These are phyloP conservation scores for Monosporascus cannonballus DNA, from an alignment of 2,329 filamentous ascomycete genomes.

Conservation along the genomic window DNA sequence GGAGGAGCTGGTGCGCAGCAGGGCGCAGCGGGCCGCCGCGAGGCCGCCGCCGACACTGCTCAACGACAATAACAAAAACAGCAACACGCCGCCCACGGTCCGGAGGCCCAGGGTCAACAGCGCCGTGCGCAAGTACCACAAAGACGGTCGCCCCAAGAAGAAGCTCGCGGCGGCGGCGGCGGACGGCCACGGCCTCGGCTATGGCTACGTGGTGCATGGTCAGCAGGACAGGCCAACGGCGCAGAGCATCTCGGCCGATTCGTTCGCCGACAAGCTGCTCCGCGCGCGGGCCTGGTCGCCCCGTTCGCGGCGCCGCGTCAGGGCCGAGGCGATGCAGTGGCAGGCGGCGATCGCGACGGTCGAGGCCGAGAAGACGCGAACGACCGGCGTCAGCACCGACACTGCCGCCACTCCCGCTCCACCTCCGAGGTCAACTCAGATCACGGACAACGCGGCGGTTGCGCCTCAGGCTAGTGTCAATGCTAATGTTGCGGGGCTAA, in stretches of 20 bases:
- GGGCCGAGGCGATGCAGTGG: slow-evolving; percentile 22
- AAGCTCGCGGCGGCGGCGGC: no score
- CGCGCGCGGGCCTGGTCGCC: slow-evolving; percentile 16
- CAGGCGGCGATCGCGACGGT: slow-evolving; percentile 23
- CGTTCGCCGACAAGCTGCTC: slow-evolving; percentile 20
- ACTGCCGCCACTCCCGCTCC: no score
- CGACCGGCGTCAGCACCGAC: background rate
- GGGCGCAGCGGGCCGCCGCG: slow-evolving; percentile 6
- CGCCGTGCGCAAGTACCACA: background rate
- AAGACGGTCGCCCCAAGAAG: no score
- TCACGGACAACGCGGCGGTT: no score
- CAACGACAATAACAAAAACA: background rate
- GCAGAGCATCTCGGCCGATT: slow-evolving; percentile 6
- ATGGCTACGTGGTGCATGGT: slow-evolving; percentile 3
- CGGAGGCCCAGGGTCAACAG: slow-evolving; percentile 8
- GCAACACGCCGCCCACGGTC: slow-evolving; percentile 4
- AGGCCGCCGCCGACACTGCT: background rate
- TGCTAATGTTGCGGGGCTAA: no score
- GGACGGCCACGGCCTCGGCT: background rate
- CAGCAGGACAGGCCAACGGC: slow-evolving; percentile 1
- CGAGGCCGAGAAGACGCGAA: slow-evolving; percentile 15
- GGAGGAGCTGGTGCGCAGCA: slow-evolving; percentile 13
- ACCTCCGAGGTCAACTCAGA: background rate
- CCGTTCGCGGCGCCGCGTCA: slow-evolving; percentile 17
- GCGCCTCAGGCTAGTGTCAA: no score